phyloP scores from a whole-genome alignment of 306 rosid genomes.

The Vicia faba region DNA sequence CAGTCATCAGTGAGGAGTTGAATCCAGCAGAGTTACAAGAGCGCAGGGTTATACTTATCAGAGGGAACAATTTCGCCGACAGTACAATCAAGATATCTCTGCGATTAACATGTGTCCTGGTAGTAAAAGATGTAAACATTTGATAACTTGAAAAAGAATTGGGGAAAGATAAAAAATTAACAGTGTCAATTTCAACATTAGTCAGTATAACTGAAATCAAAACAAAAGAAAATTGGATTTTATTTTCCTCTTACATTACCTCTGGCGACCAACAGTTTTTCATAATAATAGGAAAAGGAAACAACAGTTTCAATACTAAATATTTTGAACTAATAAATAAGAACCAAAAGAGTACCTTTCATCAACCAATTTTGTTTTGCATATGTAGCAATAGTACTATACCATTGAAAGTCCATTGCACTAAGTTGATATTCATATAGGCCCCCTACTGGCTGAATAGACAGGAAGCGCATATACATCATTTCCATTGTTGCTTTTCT shows the following conservation, averaged over 20 bases:
- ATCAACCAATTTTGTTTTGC: no score
- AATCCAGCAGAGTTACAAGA: not conserved
- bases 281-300: constrained; percentile 8
- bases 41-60: not conserved
- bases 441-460: constrained; percentile 76
- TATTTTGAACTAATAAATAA: constrained; percentile 12
- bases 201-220: not conserved
- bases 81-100: not conserved
- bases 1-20: not conserved
- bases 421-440: constrained; percentile 70
- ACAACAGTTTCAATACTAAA: constrained; percentile 6
- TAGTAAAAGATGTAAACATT: not conserved
- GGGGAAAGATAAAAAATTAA: not conserved
- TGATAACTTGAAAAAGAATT: not conserved
- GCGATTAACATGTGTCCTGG: not conserved
- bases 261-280: no score
- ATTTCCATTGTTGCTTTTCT: constrained; percentile 88
- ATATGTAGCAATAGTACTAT: constrained; percentile 76
- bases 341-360: constrained; percentile 64
- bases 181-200: not conserved
- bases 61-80: not conserved
- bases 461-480: constrained; percentile 84
- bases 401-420: constrained; percentile 84
- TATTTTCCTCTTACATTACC: not conserved
- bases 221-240: not conserved